A percentile compares a stretch with the other conserved stretches of the same genome.
Conservation (phyloP, 345 rosid species). For the Populus nigra region DNA sequence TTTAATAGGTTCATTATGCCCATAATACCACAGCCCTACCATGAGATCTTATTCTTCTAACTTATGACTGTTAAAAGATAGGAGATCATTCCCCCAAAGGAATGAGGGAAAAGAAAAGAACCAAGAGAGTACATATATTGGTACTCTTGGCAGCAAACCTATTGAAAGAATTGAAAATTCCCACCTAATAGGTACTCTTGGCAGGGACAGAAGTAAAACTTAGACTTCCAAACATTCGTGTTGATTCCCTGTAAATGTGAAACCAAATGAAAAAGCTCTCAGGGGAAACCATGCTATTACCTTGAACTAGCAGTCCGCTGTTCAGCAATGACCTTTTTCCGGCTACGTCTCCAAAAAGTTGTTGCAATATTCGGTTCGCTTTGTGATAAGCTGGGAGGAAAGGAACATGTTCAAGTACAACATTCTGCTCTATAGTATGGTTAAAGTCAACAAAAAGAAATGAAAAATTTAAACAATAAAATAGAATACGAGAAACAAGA, state of each 20-base stretch:
- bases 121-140: background rate
- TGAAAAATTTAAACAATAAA: background rate
- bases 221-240: background rate
- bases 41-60: background rate
- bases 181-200: background rate
- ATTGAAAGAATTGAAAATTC: background rate
- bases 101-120: background rate
- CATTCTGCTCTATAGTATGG: background rate
- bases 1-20: background rate
- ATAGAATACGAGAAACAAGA: background rate
- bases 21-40: background rate
- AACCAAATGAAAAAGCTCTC: conserved; percentile 21
- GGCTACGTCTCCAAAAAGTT: conserved; percentile 80
- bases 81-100: background rate
- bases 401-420: background rate
- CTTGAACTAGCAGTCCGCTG: conserved; percentile 96
- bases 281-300: conserved; percentile 35
- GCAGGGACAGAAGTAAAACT: background rate
- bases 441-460: background rate
- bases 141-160: background rate
- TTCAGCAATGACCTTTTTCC: conserved; percentile 87
- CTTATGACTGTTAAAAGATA: background rate
- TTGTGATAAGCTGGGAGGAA: conserved; percentile 58
- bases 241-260: background rate
- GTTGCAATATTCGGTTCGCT: conserved; percentile 92